Percentiles rank a stretch among this genome's conserved stretches.
These are phyloP conservation scores for Amphibolis antarctica DNA, from an alignment of 106 monocot species.

Conservation along the genomic window DNA sequence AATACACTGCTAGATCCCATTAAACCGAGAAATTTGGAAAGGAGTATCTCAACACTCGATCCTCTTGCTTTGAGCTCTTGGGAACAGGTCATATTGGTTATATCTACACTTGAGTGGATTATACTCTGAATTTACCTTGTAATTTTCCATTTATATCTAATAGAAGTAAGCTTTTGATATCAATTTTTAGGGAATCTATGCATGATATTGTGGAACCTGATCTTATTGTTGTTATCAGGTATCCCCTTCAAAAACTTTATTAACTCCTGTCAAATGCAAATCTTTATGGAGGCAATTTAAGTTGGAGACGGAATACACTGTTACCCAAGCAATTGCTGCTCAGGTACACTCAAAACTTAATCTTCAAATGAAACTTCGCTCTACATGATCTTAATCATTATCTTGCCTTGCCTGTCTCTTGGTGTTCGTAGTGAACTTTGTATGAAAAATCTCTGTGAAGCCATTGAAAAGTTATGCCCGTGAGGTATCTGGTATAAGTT, in stretches of 20 bases:
- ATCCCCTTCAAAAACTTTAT: constrained; percentile 52
- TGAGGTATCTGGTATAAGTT: no score
- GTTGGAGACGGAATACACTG: constrained; percentile 76
- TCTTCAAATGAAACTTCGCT: no score
- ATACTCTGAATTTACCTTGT: background rate
- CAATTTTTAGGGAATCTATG: no score
- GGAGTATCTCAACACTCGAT: constrained; percentile 46
- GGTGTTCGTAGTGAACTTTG: background rate
- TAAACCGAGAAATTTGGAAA: constrained; percentile 26
- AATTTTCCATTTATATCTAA: background rate
- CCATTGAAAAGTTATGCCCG: no score
- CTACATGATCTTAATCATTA: no score
- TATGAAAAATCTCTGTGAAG: background rate
- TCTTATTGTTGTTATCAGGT: constrained; percentile 30
- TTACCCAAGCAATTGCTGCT: constrained; percentile 89
- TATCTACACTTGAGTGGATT: background rate
- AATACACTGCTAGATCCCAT: constrained; percentile 48
- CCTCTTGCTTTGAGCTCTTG: constrained; percentile 81
- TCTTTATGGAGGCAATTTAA: constrained; percentile 93
- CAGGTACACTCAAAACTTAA: constrained; percentile 37
- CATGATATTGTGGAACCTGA: background rate
- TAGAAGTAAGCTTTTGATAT: no score
- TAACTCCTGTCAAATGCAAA: constrained; percentile 97
- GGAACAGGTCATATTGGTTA: constrained; percentile 50
- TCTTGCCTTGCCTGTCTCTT: no score